These are phyloP conservation scores for Hypomontagnella submonticulosa DNA, from an alignment of 495 filamentous ascomycete species.

Conservation along the genomic window DNA sequence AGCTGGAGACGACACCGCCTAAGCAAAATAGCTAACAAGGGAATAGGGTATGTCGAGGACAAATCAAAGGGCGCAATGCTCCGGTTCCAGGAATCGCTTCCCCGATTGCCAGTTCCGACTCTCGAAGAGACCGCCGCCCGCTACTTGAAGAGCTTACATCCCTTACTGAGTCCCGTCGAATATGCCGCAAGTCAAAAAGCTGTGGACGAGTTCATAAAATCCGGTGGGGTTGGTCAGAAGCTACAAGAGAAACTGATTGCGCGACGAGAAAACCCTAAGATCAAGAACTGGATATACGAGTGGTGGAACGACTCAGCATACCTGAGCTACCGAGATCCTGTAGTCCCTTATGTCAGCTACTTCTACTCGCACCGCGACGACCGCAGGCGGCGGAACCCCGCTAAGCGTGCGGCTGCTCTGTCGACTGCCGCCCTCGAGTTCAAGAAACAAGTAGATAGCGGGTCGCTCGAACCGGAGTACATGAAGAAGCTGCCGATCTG, in stretches of 20 bases:
- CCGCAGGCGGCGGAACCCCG: slow-evolving; percentile 84
- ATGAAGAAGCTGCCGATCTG: slow-evolving; percentile 95
- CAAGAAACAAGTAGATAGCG: slow-evolving; percentile 88
- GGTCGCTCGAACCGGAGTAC: slow-evolving; percentile 93
- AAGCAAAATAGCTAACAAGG: slow-evolving; percentile 26
- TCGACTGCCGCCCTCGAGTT: slow-evolving; percentile 87
- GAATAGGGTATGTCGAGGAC: slow-evolving; percentile 89
- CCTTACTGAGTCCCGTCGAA: slow-evolving; percentile 78
- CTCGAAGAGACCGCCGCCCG: slow-evolving; percentile 92
- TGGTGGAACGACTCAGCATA: slow-evolving; percentile 99
- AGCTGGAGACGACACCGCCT: background rate
- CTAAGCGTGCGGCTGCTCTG: slow-evolving; percentile 91
- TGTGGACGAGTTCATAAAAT: slow-evolving; percentile 82
- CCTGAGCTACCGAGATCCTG: slow-evolving; percentile 90
- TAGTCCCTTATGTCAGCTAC: slow-evolving; percentile 98
- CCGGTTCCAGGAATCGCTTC: slow-evolving; percentile 95
- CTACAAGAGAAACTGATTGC: slow-evolving; percentile 90
- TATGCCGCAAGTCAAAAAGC: slow-evolving; percentile 81
- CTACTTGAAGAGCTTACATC: slow-evolving; percentile 92
- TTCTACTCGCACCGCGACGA: slow-evolving; percentile 99
- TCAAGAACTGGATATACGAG: slow-evolving; percentile 93
- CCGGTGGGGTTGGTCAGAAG: slow-evolving; percentile 81
- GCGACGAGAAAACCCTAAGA: slow-evolving; percentile 81
- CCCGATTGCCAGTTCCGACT: slow-evolving; percentile 87
- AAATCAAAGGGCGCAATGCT: slow-evolving; percentile 91